phyloP scores from a whole-genome alignment of 164 flowering plant genomes.

The Protea cynaroides region DNA sequence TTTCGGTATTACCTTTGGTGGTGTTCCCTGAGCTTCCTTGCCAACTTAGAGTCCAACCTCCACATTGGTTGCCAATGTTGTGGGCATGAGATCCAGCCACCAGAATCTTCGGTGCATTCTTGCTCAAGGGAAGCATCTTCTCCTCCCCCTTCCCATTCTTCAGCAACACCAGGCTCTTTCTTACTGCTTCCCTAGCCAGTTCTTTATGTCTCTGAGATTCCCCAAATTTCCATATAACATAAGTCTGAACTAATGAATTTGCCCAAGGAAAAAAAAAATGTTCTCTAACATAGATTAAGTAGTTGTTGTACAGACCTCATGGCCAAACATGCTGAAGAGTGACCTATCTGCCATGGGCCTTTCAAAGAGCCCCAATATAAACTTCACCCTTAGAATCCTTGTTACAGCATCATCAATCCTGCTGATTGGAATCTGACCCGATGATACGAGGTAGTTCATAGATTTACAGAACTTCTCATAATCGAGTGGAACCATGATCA shows the following conservation, averaged over 20 bases:
- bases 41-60: not conserved
- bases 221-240: too few species aligned
- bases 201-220: conserved; percentile 15
- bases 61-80: not conserved
- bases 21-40: not conserved
- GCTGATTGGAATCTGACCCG: conserved; percentile 15
- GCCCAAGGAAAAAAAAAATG: not conserved
- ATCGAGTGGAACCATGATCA: conserved; percentile 30
- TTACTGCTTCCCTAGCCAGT: conserved; percentile 26
- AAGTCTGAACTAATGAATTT: too few species aligned
- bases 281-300: too few species aligned
- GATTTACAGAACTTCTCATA: conserved; percentile 16
- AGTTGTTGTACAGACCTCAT: conserved; percentile 9
- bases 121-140: conserved; percentile 4
- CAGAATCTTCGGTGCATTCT: not conserved
- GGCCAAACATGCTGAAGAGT: conserved; percentile 21
- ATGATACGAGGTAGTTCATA: conserved; percentile 14
- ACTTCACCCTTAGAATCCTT: conserved; percentile 33
- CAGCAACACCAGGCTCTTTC: conserved; percentile 20
- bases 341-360: conserved; percentile 29
- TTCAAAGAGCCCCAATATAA: conserved; percentile 30
- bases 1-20: too few species aligned
- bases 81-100: not conserved
- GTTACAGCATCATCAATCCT: conserved; percentile 36
- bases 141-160: conserved; percentile 15